These are phyloP conservation scores for Brassica nigra DNA, from an alignment of 345 rosid genomes.

Conservation along the genomic window DNA sequence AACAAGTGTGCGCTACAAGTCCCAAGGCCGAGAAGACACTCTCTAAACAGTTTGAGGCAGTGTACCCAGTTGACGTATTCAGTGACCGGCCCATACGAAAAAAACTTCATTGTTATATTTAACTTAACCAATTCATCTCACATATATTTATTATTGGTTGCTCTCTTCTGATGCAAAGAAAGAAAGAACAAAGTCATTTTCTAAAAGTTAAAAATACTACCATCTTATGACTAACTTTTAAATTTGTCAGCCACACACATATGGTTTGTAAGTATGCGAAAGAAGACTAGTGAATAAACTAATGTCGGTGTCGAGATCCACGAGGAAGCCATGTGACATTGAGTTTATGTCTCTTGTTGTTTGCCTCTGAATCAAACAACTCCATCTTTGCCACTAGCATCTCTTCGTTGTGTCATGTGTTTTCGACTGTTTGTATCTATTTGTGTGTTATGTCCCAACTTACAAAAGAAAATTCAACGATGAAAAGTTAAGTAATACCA, in stretches of 20 bases:
- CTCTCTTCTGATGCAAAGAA: not conserved
- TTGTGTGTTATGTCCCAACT: slow-evolving; percentile 1
- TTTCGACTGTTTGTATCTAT: slow-evolving; percentile 20
- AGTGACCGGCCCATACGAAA: slow-evolving; percentile 27
- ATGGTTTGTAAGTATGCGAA: slow-evolving; percentile 23
- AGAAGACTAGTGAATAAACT: not conserved
- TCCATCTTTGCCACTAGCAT: slow-evolving; percentile 32
- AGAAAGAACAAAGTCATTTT: not conserved
- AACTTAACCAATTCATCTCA: slow-evolving; percentile 5
- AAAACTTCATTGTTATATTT: slow-evolving; percentile 19
- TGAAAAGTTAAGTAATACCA: slow-evolving; percentile 7
- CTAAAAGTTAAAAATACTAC: not conserved
- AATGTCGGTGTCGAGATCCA: slow-evolving; percentile 23
- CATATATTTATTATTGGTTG: not conserved
- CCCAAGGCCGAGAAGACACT: too few relatives aligned
- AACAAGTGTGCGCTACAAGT: too few relatives aligned
- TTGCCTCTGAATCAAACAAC: slow-evolving; percentile 11
- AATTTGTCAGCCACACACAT: not conserved
- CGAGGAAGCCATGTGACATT: slow-evolving; percentile 31
- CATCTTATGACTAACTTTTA: not conserved
- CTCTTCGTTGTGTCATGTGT: slow-evolving; percentile 21
- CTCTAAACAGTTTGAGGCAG: too few relatives aligned
- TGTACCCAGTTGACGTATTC: not conserved
- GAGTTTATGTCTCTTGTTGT: slow-evolving; percentile 12
- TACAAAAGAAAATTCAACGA: not conserved